phyloP scores from a whole-genome alignment of 2,329 filamentous ascomycete genomes.

The Acrodontium crateriforme region DNA sequence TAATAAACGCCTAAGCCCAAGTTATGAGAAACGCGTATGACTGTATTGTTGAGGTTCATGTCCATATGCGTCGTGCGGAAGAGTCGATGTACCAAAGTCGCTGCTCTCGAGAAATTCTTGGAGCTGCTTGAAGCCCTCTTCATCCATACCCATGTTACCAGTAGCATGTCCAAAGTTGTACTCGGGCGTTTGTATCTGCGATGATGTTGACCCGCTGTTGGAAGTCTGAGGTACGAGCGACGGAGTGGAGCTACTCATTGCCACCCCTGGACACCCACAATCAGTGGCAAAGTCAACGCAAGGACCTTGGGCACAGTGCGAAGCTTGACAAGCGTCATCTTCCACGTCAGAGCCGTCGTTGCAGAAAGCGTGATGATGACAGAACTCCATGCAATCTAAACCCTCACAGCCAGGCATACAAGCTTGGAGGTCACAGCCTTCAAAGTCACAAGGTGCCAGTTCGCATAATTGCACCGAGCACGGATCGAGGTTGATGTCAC shows the following conservation, averaged over 20 bases:
- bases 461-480: not conserved
- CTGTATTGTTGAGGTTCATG: no score
- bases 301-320: not conserved
- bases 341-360: not conserved
- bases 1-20: no score
- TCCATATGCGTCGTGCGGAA: no score
- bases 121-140: slow-evolving; percentile 3
- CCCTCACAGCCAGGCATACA: slow-evolving; percentile 2
- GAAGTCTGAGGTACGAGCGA: not conserved
- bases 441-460: slow-evolving; percentile 2
- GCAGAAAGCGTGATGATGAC: not conserved
- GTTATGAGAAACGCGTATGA: no score
- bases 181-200: not conserved
- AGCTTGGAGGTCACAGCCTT: slow-evolving; percentile 1
- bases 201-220: not conserved
- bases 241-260: no score
- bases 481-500: slow-evolving; percentile 3
- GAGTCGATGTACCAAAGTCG: not conserved
- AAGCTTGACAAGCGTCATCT: not conserved
- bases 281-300: not conserved
- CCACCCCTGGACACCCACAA: no score
- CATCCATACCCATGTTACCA: not conserved
- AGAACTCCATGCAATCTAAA: slow-evolving; percentile 3
- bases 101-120: slow-evolving; percentile 2
- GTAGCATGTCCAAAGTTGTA: not conserved